Conservation (phyloP, 1,139 yeast genomes). For the Suhomyces terraborum region DNA sequence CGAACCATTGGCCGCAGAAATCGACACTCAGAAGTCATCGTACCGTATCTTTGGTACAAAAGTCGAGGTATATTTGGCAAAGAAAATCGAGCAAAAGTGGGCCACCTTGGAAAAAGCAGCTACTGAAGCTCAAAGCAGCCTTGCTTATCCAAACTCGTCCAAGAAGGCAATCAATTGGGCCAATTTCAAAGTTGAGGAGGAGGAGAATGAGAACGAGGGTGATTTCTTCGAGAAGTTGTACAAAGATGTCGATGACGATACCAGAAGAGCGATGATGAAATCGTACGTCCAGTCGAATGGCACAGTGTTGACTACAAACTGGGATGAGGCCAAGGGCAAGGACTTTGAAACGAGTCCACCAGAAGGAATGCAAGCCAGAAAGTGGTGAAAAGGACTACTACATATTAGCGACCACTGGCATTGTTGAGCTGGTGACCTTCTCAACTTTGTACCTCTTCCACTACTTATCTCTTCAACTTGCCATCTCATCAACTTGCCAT, state of each 20-base stretch:
- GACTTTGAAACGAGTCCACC: slow-evolving; percentile 78
- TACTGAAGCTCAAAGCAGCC: slow-evolving; percentile 11
- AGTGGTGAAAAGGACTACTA: slow-evolving; percentile 30
- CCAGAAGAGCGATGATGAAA: slow-evolving; percentile 94
- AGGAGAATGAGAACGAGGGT: slow-evolving; percentile 52
- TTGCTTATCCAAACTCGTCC: slow-evolving; percentile 65
- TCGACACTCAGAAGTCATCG: slow-evolving; percentile 48
- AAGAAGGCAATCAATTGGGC: slow-evolving; percentile 72
- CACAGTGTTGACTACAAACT: slow-evolving; percentile 87
- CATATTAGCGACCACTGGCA: too few relatives aligned
- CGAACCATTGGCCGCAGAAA: slow-evolving; percentile 52
- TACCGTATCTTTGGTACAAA: slow-evolving; percentile 69
- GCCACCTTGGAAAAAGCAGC: slow-evolving; percentile 35
- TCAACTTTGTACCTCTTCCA: too few relatives aligned
- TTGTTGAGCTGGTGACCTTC: too few relatives aligned
- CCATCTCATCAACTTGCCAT: too few relatives aligned
- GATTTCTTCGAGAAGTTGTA: slow-evolving; percentile 78
- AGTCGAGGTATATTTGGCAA: slow-evolving; percentile 60
- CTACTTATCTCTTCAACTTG: too few relatives aligned
- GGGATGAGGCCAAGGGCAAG: slow-evolving; percentile 82
- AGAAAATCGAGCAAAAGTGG: slow-evolving; percentile 46
- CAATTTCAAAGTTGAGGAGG: slow-evolving; percentile 56
- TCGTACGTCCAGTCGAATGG: slow-evolving; percentile 94
- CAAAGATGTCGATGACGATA: slow-evolving; percentile 82
- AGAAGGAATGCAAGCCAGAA: slow-evolving; percentile 58